A percentile compares a stretch with the other conserved stretches of the same genome.
These are phyloP conservation scores for Amanita rimosa DNA, from an alignment of 768 basidiomycete genomes.

Conservation along the genomic window DNA sequence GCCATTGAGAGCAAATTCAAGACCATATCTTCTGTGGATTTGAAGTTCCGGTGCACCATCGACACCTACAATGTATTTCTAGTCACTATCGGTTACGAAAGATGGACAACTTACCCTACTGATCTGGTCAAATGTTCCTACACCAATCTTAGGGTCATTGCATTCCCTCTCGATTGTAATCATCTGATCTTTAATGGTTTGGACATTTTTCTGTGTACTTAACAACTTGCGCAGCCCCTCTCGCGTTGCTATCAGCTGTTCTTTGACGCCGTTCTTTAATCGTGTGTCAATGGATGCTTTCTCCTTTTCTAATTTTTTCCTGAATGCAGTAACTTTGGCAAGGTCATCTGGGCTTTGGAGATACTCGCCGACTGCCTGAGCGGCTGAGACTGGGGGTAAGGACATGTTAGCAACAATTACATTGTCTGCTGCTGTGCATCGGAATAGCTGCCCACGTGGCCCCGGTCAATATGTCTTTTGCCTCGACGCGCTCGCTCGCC, in stretches of 20 bases:
- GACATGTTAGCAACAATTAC: conserved; percentile 23
- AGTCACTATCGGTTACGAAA: background rate
- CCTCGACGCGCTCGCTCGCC: conserved; percentile 6
- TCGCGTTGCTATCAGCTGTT: conserved; percentile 84
- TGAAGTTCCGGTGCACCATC: conserved; percentile 89
- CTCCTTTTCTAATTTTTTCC: conserved; percentile 94
- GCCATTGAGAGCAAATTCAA: conserved; percentile 91
- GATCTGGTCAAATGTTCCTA: conserved; percentile 91
- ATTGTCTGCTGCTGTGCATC: background rate
- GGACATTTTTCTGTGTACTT: conserved; percentile 65
- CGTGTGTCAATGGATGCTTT: conserved; percentile 89
- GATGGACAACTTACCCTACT: conserved; percentile 59
- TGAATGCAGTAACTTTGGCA: conserved; percentile 73
- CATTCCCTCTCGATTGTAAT: conserved; percentile 65
- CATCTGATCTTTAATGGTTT: conserved; percentile 82
- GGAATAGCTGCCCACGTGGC: background rate
- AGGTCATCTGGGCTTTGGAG: conserved; percentile 93
- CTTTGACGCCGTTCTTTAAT: conserved; percentile 84
- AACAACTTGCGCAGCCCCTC: conserved; percentile 80
- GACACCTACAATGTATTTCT: conserved; percentile 58
- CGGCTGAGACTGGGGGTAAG: conserved; percentile 56
- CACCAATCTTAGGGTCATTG: conserved; percentile 62
- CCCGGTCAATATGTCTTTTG: conserved; percentile 9
- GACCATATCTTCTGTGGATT: conserved; percentile 93
- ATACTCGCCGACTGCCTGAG: conserved; percentile 81